A percentile compares a stretch with the other conserved stretches of the same genome.
These are phyloP conservation scores for Radiomyces spectabilis DNA, from an alignment of 192 early-diverging fungal species.

Conservation along the genomic window DNA sequence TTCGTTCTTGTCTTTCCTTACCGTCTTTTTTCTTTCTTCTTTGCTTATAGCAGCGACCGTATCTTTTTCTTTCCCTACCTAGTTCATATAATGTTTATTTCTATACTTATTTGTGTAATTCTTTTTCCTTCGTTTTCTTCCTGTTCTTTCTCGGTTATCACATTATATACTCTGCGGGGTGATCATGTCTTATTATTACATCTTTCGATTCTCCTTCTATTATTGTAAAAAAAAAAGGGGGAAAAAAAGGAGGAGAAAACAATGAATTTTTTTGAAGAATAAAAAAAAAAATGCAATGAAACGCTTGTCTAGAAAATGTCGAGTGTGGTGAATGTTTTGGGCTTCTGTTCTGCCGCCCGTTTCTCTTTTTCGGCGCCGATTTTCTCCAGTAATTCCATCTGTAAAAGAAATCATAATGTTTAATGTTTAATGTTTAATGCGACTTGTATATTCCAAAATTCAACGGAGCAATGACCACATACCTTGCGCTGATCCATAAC, in stretches of 20 bases:
- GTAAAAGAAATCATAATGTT: neutral
- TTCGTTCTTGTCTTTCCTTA: neutral
- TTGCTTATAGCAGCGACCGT: neutral
- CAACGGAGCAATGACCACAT: no score
- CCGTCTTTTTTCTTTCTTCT: neutral
- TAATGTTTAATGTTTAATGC: neutral
- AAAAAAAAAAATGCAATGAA: neutral
- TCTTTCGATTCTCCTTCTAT: neutral
- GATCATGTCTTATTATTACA: neutral
- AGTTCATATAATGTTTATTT: neutral
- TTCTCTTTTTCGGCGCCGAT: constrained; percentile 36
- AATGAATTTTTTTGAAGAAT: neutral
- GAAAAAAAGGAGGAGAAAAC: neutral
- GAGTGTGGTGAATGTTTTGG: constrained; percentile 46
- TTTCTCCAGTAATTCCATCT: constrained; percentile 43
- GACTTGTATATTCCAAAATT: neutral
- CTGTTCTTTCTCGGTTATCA: no score
- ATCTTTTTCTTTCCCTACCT: neutral
- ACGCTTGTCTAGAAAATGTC: constrained; percentile 46
- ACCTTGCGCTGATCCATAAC: constrained; percentile 72
- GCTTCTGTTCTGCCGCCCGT: constrained; percentile 25
- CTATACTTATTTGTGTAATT: neutral
- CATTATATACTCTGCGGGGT: neutral
- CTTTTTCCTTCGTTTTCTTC: neutral
- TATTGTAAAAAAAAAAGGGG: neutral